These are phyloP conservation scores for Diplocarpon mali DNA, from an alignment of 2,329 filamentous ascomycete genomes.

Conservation along the genomic window DNA sequence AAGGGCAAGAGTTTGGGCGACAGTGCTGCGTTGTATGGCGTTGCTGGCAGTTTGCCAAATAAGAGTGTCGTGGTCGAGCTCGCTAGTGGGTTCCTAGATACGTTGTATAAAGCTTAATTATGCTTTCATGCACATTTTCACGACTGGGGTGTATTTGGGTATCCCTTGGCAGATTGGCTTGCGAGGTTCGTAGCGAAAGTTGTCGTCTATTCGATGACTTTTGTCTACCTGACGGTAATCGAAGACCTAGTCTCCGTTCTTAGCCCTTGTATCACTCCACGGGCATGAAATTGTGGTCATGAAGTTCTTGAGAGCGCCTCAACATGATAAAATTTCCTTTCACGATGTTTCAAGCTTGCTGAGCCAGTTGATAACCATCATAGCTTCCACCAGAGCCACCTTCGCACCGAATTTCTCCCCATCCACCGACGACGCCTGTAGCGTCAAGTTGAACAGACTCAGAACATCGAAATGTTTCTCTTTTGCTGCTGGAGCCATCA, in stretches of 20 bases:
- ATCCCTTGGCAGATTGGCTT: conserved; percentile 4
- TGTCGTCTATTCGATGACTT: background rate
- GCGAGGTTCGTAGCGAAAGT: background rate
- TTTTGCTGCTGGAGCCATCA: conserved; percentile 26
- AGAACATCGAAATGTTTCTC: conserved; percentile 31
- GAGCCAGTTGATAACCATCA: conserved; percentile 29
- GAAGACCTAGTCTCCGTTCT: too few species aligned
- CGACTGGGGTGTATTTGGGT: conserved; percentile 5
- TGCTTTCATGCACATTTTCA: conserved; percentile 1
- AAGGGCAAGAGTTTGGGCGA: conserved; percentile 64
- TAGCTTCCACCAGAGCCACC: conserved; percentile 32
- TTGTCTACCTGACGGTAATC: too few species aligned
- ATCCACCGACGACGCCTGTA: conserved; percentile 31
- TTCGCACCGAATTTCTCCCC: conserved; percentile 30
- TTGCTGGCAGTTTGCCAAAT: conserved; percentile 88
- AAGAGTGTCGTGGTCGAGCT: conserved; percentile 90
- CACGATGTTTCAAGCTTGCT: conserved; percentile 25
- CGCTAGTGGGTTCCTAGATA: conserved; percentile 83
- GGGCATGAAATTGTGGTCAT: too few species aligned
- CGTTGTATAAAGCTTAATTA: conserved; percentile 74
- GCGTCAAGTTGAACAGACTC: conserved; percentile 33
- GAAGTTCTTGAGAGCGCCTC: too few species aligned
- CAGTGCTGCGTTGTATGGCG: conserved; percentile 82
- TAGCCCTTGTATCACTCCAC: too few species aligned
- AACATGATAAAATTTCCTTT: background rate